Percentiles rank a stretch among this genome's conserved stretches.
Conservation (phyloP, 306 rosid species). For the Vigna trinervia region DNA sequence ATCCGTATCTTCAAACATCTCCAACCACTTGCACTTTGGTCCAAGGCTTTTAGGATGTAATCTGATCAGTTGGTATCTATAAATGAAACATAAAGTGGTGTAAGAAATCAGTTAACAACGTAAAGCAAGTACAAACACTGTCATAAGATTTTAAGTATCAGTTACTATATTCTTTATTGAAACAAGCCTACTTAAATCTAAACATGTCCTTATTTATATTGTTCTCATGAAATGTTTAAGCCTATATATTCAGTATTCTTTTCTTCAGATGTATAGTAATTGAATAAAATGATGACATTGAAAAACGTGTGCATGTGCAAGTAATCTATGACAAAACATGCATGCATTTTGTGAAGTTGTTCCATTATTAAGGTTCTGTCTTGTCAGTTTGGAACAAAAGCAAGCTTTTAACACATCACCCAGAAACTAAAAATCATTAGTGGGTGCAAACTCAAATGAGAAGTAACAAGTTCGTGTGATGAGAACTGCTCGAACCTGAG, state of each 20-base stretch:
- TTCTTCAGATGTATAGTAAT: neutral
- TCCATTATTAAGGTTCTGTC: neutral
- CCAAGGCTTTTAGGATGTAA: slow-evolving; percentile 71
- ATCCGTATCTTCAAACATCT: slow-evolving; percentile 75
- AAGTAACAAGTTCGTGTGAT: neutral
- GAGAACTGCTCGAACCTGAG: slow-evolving; percentile 51
- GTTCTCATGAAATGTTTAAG: neutral
- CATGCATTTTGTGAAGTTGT: slow-evolving; percentile 6
- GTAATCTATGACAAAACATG: slow-evolving; percentile 9
- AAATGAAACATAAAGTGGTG: slow-evolving; percentile 5
- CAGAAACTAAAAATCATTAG: neutral
- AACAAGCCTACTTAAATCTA: neutral
- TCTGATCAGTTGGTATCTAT: slow-evolving; percentile 76
- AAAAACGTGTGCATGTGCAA: slow-evolving; percentile 7
- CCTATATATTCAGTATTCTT: neutral
- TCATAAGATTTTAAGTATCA: too few species aligned
- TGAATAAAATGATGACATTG: neutral
- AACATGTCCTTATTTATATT: too few species aligned
- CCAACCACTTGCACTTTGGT: slow-evolving; percentile 73
- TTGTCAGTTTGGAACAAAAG: slow-evolving; percentile 5
- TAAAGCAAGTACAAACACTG: neutral
- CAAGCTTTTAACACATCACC: neutral
- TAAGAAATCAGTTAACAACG: slow-evolving; percentile 22
- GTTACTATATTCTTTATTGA: neutral
- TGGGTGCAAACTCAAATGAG: slow-evolving; percentile 11